Evolutionary conservation across 768 basidiomycete species (phyloP).

Genomic region (Ramaria sp.): DNA sequence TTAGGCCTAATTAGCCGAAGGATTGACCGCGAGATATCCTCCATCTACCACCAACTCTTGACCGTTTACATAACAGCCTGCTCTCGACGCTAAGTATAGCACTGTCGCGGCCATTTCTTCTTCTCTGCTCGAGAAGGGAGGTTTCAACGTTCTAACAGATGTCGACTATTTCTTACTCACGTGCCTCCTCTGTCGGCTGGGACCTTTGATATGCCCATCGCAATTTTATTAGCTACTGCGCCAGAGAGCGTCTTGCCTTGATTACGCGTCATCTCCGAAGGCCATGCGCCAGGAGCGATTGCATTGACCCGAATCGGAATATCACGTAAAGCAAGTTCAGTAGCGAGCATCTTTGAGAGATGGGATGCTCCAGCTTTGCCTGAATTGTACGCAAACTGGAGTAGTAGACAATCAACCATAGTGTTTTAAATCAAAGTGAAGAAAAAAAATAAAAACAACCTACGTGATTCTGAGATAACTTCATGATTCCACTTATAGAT

Average conservation of each 20-base stretch:
- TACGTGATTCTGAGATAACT: slow-evolving; percentile 68
- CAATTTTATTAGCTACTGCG: slow-evolving; percentile 39
- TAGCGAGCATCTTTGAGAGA: slow-evolving; percentile 65
- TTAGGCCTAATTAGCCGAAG: slow-evolving; percentile 18
- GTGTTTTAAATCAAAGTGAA: background rate
- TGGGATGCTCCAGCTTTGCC: slow-evolving; percentile 70
- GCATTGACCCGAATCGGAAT: slow-evolving; percentile 61
- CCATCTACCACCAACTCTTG: slow-evolving; percentile 75
- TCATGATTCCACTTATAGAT: slow-evolving; percentile 62
- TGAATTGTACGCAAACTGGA: slow-evolving; percentile 73
- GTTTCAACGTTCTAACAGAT: background rate
- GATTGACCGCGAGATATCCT: slow-evolving; percentile 65
- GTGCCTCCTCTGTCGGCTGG: slow-evolving; percentile 55
- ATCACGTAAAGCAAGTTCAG: slow-evolving; percentile 60
- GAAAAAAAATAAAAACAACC: slow-evolving; percentile 16
- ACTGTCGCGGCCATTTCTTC: slow-evolving; percentile 71
- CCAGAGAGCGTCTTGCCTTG: slow-evolving; percentile 20
- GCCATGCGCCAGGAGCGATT: slow-evolving; percentile 66
- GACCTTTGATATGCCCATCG: slow-evolving; percentile 47
- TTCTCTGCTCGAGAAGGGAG: slow-evolving; percentile 28
- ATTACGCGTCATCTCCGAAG: slow-evolving; percentile 65
- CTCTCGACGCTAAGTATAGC: slow-evolving; percentile 62
- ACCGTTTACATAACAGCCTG: slow-evolving; percentile 66
- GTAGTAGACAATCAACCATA: background rate
- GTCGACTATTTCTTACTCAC: slow-evolving; percentile 31